Evolutionary conservation across 768 basidiomycete species (phyloP), one percentile per base, ranked within the genome.

Genomic region (Lactarius sanguifluus): DNA sequence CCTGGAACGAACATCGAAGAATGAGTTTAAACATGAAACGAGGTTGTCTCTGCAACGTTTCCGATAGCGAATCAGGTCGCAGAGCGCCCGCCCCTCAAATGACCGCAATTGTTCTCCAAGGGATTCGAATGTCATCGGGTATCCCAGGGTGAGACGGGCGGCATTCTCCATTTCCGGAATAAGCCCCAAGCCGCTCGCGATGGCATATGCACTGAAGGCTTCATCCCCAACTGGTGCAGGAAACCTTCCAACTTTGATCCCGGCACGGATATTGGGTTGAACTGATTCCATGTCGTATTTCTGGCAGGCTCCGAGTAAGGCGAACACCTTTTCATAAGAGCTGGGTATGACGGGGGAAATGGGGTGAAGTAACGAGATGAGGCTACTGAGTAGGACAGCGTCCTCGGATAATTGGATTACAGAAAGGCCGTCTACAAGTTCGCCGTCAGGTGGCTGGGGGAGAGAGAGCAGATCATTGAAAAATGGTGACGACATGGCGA

Each of bases 281-380:
- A 23, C 4, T 3, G 45, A 47, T 4, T 1, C 45, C 45, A 47
- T 45, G 45, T 23, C 45, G 10, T 47, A 47, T 47, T 12, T 23
- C 45, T 47, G n/a, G 45, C n/a, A 47, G 3, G n/a, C n/a, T 0
- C 60, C 63, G 7, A 72, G 36, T 36, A 36, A 36, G 1, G 36
- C 36, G 36, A 36, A 36, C 12, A 13, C 36, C 12, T 36, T 12
- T 23, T 62, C 61, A 6, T 55, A 62, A 30, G 61, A 62, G 25
- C 34, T 23, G 10, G 45, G 45, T 3, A 12, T n/a, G 45, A 12
- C 10, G 45, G 45, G 45, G 4, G 9, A 2, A 12, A 47, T 13
- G n/a, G 45, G 45, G 20, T 23, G 12, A 4, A 47, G 45, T 2
- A 47, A 23, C 10, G 45, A 47, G 45, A 47, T 9, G 8, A 40